Base-by-base conservation (phyloP, 108 stramenopile genomes). In the Cyclotella atomus region DNA sequence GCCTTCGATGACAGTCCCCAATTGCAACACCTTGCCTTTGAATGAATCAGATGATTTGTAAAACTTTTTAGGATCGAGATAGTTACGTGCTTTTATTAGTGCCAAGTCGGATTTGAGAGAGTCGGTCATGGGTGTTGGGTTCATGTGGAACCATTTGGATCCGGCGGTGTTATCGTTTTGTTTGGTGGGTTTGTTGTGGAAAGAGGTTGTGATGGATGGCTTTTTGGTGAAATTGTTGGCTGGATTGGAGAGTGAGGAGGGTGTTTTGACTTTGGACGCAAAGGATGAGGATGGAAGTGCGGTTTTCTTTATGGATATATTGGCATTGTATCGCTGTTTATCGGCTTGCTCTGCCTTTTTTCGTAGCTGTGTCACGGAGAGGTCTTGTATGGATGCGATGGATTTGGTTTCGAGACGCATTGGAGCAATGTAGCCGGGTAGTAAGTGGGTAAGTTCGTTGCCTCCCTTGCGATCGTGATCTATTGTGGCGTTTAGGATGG, bases 51-150 rank as follows among this genome's bases (percentile, higher is more conserved):
- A 59, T 5, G 87, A 84, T 77, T 98, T 98, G 95, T 98, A 98
- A 69, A 98, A 98, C 33, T 90, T 90, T 76, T 97, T 98, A 14
- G 97, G 96, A 73, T 98, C 96, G 69, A 98, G 70, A 64, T 96
- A 98, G 64, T 88, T 92, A 17, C 97, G 86, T 84, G 96, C 96
- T 5, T 88, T 85, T 59, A 97, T 88, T 21, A 95, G 59, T 12
- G 81, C 50, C 36, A 95, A 61, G 55, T 89, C 91, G 2, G 83
- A 71, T 67, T 91, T 90, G 38, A 93, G 60, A 20, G 81, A 65
- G 15, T 85, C 83, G 0, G 89, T 86, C 82, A 87, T 77, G 33
- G 83, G 74, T 4, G 88, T 76, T 0, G 89, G 78, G 10, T 34
- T 47, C 91, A 95, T 92, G 34, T 73, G 67, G 69, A 95, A 95